Evolutionary conservation across 2,329 filamentous ascomycete species (phyloP), one percentile per base, ranked within the genome.

Genomic region (Xylaria sp.): DNA sequence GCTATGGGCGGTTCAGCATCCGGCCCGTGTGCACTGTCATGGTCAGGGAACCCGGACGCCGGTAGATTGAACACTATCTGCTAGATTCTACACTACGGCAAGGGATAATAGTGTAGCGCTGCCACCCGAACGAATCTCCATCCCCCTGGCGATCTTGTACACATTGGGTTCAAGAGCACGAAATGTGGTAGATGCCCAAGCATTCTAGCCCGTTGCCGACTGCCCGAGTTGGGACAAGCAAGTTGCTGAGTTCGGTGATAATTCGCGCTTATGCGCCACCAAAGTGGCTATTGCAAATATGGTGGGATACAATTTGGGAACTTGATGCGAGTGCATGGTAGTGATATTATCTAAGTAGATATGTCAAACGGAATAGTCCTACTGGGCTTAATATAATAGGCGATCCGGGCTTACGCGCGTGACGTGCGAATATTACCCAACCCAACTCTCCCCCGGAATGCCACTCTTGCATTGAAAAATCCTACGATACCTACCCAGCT

Each of bases 61-160:
- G 60, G 65, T 60, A 59, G 50, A 58, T 60, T 53, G 48, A 63
- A 19, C 51, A 51, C 48, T 34, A 27, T n/a, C 36, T 47, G 14
- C n/a, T 51, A 45, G 32, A 56, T 27, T 56, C 42, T 39, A 45
- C 34, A 57, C 32, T 56, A 61, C 50, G 50, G 61, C 61, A 57
- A 60, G 55, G 61, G 56, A 56, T n/a, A 42, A 60, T 24, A 60
- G 27, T 47, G 42, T 47, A 47, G 42, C 51, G 30, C 36, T 56
- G 65, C 21, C 56, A 27, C 56, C 61, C 50, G 50, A 57, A 64
- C 8, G 39, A 54, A 24, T 24, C 53, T 24, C 34, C 24, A 50
- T 34, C 24, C 67, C 59, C 67, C 67, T 69, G 67, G 63, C 60
- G 64, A 69, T 69, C 63, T 63, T 69, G 59, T 36, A 69, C 64